Conservation (phyloP, 2,329 filamentous ascomycete species). For the Cladosporium sphaerospermum region DNA sequence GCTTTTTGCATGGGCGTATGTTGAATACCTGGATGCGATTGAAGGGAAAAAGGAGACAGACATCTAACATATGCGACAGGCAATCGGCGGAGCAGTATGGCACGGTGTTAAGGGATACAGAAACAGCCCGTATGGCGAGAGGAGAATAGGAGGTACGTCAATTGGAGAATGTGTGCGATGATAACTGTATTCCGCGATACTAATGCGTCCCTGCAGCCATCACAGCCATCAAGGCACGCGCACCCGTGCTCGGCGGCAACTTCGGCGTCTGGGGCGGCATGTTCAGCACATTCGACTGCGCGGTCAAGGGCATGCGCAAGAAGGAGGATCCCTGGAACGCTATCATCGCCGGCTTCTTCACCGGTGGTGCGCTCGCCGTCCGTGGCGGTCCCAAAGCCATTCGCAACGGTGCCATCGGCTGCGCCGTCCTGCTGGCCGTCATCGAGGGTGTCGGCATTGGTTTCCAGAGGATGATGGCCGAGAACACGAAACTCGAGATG, state of each 20-base stretch:
- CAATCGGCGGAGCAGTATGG: slow-evolving; percentile 63
- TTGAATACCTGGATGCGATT: background rate
- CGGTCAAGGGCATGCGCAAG: slow-evolving; percentile 77
- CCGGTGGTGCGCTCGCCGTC: slow-evolving; percentile 83
- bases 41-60: background rate
- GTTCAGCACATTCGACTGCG: slow-evolving; percentile 94
- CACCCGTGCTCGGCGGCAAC: slow-evolving; percentile 92
- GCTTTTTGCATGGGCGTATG: slow-evolving; percentile 94
- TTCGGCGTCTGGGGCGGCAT: slow-evolving; percentile 97
- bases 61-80: slow-evolving; percentile 17
- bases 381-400: slow-evolving; percentile 88
- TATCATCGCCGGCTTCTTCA: slow-evolving; percentile 96
- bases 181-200: background rate
- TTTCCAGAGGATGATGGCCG: slow-evolving; percentile 89
- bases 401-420: slow-evolving; percentile 92
- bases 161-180: background rate
- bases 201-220: slow-evolving; percentile 47
- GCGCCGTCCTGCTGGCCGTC: slow-evolving; percentile 85
- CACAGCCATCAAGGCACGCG: slow-evolving; percentile 95
- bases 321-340: slow-evolving; percentile 99
- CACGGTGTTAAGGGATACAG: slow-evolving; percentile 77
- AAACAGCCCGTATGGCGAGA: slow-evolving; percentile 68
- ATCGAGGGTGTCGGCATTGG: slow-evolving; percentile 97
- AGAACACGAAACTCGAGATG: slow-evolving; percentile 72
- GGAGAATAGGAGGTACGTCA: slow-evolving; percentile 68